phyloP scores from a whole-genome alignment of 75 land plant species.

The Cryptomeria japonica region DNA sequence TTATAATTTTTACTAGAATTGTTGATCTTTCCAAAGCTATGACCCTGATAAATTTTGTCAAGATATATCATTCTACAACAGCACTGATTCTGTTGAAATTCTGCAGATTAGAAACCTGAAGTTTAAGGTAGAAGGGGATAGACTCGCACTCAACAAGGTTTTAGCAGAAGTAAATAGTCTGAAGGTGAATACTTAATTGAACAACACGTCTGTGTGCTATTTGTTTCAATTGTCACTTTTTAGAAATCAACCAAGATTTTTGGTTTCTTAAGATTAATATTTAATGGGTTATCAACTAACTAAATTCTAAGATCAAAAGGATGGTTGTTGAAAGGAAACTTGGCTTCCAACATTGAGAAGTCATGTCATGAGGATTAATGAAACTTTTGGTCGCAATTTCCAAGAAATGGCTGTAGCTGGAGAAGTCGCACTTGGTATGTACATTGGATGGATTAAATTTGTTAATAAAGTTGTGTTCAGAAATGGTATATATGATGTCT shows the following conservation, averaged over 20 bases:
- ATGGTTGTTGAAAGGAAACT: conserved; percentile 42
- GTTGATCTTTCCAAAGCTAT: not conserved
- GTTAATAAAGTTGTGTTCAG: not conserved
- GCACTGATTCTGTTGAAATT: not conserved
- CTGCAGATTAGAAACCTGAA: conserved; percentile 40
- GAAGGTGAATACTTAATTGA: conserved; percentile 33
- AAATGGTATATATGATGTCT: not conserved
- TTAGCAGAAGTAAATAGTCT: conserved; percentile 39
- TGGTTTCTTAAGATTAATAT: not conserved
- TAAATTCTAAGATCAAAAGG: not conserved
- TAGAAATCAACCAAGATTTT: not conserved
- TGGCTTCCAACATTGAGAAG: conserved; percentile 89
- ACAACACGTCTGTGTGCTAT: not conserved
- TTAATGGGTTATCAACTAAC: not conserved
- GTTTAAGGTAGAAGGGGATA: conserved; percentile 52
- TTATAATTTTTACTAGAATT: not conserved
- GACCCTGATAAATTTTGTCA: not conserved
- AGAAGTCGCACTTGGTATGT: conserved; percentile 87
- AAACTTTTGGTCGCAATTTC: conserved; percentile 86
- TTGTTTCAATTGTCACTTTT: not conserved
- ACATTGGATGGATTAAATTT: not conserved
- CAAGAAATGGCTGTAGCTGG: conserved; percentile 99
- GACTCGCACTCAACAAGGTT: conserved; percentile 25
- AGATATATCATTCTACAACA: conserved; percentile 1
- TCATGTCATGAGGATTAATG: conserved; percentile 83